These are phyloP conservation scores for Patellaria atrata DNA, from an alignment of 495 filamentous ascomycete genomes.

Conservation along the genomic window DNA sequence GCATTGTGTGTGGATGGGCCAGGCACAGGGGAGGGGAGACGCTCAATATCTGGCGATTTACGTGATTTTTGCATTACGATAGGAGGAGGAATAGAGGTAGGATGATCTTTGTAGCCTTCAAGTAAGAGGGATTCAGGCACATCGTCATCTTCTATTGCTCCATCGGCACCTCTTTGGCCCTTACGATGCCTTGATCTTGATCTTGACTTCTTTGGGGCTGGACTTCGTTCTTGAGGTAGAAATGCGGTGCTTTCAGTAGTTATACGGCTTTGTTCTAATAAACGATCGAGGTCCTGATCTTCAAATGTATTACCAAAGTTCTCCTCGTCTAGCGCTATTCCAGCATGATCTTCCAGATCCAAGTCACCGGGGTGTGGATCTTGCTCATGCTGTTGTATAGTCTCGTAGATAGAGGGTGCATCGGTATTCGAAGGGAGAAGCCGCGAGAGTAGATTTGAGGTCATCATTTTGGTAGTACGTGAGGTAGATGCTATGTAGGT, in stretches of 20 bases:
- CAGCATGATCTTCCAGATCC: constrained; percentile 54
- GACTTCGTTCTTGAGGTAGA: constrained; percentile 11
- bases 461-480: constrained; percentile 46
- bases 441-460: constrained; percentile 63
- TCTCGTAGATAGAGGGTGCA: constrained; percentile 52
- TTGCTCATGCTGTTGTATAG: constrained; percentile 40
- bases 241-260: constrained; percentile 41
- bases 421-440: constrained; percentile 39
- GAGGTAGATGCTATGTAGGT: too few species aligned
- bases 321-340: constrained; percentile 54
- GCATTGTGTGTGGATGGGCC: constrained; percentile 39
- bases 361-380: constrained; percentile 43
- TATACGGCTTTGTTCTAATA: constrained; percentile 44
- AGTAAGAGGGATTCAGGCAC: constrained; percentile 81
- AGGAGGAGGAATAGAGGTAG: background rate
- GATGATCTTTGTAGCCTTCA: constrained; percentile 33
- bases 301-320: constrained; percentile 51
- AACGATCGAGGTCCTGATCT: constrained; percentile 57
- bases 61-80: background rate
- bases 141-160: constrained; percentile 75
- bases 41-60: background rate
- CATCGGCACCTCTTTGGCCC: too few species aligned
- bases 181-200: background rate
- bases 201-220: constrained; percentile 2
- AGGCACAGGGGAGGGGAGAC: constrained; percentile 29